Conservation (phyloP, 306 rosid genomes). For the Sindora glabra region DNA sequence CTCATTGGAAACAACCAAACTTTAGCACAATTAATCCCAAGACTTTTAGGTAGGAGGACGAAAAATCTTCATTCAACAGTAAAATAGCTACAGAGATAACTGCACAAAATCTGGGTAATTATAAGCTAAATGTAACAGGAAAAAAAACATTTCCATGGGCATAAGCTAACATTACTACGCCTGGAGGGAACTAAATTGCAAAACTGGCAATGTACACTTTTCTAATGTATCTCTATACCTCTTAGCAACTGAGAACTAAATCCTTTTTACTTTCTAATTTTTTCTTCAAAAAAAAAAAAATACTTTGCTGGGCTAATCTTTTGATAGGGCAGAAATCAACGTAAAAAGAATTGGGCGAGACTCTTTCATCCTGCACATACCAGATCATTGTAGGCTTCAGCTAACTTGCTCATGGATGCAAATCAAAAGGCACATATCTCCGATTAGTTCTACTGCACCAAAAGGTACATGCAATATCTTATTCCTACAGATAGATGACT, state of each 20-base stretch:
- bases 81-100: conserved; percentile 7
- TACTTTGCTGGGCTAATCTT: conserved; percentile 54
- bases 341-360: conserved; percentile 29
- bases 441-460: conserved; percentile 34
- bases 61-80: conserved; percentile 14
- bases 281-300: conserved; percentile 50
- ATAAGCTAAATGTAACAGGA: conserved; percentile 19
- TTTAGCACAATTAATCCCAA: too few relatives aligned
- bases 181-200: conserved; percentile 42
- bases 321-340: conserved; percentile 23
- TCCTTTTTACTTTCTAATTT: conserved; percentile 20
- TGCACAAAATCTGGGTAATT: conserved; percentile 20
- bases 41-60: neutral
- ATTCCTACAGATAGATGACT: conserved; percentile 63
- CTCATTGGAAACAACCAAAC: too few relatives aligned
- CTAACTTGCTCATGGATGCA: conserved; percentile 32
- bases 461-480: conserved; percentile 40
- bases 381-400: conserved; percentile 35
- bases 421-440: conserved; percentile 29
- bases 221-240: conserved; percentile 55
- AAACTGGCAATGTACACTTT: conserved; percentile 82
- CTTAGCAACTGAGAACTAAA: conserved; percentile 26
- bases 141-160: conserved; percentile 31
- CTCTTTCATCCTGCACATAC: conserved; percentile 28
- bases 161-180: conserved; percentile 25